phyloP scores from a whole-genome alignment of 306 rosid species.

The Cucumis cinereus region DNA sequence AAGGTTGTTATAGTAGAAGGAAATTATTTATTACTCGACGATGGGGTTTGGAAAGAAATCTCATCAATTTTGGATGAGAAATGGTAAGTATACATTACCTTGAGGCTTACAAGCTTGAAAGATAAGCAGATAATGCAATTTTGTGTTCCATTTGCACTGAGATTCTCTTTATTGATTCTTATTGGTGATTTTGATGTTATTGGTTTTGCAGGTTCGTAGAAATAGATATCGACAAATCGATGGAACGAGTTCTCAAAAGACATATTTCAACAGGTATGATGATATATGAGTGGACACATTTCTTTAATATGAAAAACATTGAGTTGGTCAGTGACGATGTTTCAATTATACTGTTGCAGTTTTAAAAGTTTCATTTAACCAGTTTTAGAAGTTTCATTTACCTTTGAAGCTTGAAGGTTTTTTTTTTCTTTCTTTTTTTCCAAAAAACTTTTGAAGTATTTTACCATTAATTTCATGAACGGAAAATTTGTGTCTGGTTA shows the following conservation, averaged over 20 bases:
- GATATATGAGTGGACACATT: neutral
- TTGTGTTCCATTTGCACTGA: neutral
- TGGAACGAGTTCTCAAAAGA: constrained; percentile 75
- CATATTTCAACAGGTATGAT: constrained; percentile 70
- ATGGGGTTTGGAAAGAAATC: constrained; percentile 69
- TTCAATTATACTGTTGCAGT: no score
- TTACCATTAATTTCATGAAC: no score
- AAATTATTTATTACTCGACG: constrained; percentile 59
- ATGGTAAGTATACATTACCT: constrained; percentile 40
- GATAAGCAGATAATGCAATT: neutral
- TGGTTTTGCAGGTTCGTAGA: constrained; percentile 53
- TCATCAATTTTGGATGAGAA: constrained; percentile 66
- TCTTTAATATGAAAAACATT: neutral
- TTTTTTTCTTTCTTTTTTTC: no score
- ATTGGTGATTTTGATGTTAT: neutral
- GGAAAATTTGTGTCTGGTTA: no score
- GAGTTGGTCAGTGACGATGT: neutral
- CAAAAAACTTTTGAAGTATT: no score
- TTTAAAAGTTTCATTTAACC: no score
- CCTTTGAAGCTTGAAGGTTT: no score
- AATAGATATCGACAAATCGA: constrained; percentile 53
- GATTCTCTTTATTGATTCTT: neutral
- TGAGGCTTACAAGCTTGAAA: neutral
- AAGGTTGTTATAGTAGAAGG: constrained; percentile 80
- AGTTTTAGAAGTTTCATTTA: no score